phyloP scores from a whole-genome alignment of 257 asterid genomes.

The Euphrasia confusa region DNA sequence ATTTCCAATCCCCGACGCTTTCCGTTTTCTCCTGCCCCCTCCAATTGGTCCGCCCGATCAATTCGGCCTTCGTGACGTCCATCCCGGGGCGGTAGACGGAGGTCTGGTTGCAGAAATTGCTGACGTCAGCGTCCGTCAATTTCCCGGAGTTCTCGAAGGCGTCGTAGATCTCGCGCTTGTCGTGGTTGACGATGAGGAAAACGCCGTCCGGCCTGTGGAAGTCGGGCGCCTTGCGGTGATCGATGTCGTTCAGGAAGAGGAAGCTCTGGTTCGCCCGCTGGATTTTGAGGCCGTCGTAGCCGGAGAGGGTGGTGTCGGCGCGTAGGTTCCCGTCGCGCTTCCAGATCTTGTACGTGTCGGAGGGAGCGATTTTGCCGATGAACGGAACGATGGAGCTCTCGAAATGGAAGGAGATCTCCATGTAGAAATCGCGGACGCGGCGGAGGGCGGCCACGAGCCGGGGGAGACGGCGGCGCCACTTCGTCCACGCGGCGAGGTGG shows the following conservation, averaged over 20 bases:
- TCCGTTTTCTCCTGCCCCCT: constrained; percentile 66
- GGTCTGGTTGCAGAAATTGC: constrained; percentile 54
- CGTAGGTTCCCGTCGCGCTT: constrained; percentile 85
- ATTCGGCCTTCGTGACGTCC: constrained; percentile 80
- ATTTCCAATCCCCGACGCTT: constrained; percentile 72
- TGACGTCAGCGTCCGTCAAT: constrained; percentile 48
- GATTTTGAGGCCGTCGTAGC: constrained; percentile 80
- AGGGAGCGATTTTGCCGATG: constrained; percentile 78
- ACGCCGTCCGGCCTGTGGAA: constrained; percentile 49
- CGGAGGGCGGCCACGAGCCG: constrained; percentile 69
- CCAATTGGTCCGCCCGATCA: constrained; percentile 78
- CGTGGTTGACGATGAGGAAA: constrained; percentile 65
- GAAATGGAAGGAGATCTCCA: constrained; percentile 88
- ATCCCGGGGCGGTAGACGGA: constrained; percentile 78
- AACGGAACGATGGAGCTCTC: constrained; percentile 93
- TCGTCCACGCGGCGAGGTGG: constrained; percentile 64
- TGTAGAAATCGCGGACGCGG: constrained; percentile 92
- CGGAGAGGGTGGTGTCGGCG: constrained; percentile 81
- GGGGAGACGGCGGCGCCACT: constrained; percentile 90
- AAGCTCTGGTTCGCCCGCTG: constrained; percentile 87
- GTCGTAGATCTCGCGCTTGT: constrained; percentile 54
- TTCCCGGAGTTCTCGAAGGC: constrained; percentile 61
- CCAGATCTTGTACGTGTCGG: constrained; percentile 92
- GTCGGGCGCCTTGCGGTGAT: constrained; percentile 13
- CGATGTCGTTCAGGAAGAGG: constrained; percentile 62